These are phyloP conservation scores for Pichia sp. DNA, from an alignment of 1,139 yeast genomes.

Conservation along the genomic window DNA sequence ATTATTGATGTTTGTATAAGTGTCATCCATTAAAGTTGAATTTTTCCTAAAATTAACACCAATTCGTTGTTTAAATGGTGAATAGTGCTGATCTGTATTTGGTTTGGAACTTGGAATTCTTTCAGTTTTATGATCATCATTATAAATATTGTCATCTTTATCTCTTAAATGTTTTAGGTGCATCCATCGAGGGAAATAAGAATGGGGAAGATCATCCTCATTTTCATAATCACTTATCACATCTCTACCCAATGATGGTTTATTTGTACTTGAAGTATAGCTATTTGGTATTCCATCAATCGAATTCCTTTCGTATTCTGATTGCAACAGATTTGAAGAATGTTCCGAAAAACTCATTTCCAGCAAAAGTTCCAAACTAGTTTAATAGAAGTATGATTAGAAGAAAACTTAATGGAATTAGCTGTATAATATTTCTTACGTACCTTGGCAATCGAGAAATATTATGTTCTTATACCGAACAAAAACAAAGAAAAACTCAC, in stretches of 20 bases:
- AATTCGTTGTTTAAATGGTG: not conserved
- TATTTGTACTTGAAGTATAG: not conserved
- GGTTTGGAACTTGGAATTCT: not conserved
- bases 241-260: not conserved
- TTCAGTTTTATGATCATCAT: not conserved
- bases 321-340: not conserved
- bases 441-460: not conserved
- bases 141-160: no score
- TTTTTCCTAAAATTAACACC: constrained; percentile 2
- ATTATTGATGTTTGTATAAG: constrained; percentile 9
- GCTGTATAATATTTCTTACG: not conserved
- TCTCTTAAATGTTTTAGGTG: not conserved
- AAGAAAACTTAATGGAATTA: not conserved
- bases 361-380: not conserved
- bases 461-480: no score
- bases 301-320: not conserved
- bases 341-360: not conserved
- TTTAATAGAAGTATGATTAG: not conserved
- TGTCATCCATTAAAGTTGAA: constrained; percentile 9
- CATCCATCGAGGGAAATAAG: not conserved
- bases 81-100: not conserved
- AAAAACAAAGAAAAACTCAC: not conserved
- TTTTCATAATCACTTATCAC: not conserved
- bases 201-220: not conserved
- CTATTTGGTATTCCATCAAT: not conserved